These are phyloP conservation scores for Gossypium schwendimanii DNA, from an alignment of 441 rosid species.

Conservation along the genomic window DNA sequence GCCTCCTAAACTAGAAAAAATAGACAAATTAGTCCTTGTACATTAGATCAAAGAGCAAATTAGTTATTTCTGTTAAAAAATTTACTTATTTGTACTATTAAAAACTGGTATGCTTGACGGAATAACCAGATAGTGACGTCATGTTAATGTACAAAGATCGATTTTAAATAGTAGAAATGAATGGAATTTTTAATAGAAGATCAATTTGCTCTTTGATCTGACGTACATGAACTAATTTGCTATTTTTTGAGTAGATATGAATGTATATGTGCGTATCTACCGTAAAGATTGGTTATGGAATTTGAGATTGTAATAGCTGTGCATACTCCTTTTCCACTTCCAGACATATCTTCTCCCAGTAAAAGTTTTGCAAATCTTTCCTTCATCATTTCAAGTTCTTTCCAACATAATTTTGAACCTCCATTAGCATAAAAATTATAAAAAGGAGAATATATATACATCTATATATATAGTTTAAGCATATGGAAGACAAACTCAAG, in stretches of 20 bases:
- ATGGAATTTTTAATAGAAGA: no score
- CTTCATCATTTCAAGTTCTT: constrained; percentile 59
- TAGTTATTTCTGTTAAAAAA: no score
- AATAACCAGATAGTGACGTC: not conserved
- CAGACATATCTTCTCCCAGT: constrained; percentile 75
- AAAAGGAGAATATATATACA: no score
- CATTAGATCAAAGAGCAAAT: no score
- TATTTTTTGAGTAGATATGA: not conserved
- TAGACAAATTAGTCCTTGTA: no score
- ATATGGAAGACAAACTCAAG: not conserved
- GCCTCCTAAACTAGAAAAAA: no score
- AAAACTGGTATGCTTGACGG: no score
- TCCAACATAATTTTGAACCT: not conserved
- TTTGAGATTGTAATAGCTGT: constrained; percentile 60
- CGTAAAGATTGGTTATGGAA: constrained; percentile 65
- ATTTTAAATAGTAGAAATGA: no score
- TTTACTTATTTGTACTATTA: no score
- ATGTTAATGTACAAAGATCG: not conserved
- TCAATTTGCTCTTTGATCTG: no score
- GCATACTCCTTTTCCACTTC: constrained; percentile 64
- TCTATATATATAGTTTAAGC: not conserved
- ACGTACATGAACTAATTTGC: no score
- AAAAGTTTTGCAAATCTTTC: constrained; percentile 64
- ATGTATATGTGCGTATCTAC: constrained; percentile 21
- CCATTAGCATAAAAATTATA: not conserved